These are phyloP conservation scores for Amaranthus hypochondriacus DNA, from an alignment of 148 eudicot species.

Conservation along the genomic window DNA sequence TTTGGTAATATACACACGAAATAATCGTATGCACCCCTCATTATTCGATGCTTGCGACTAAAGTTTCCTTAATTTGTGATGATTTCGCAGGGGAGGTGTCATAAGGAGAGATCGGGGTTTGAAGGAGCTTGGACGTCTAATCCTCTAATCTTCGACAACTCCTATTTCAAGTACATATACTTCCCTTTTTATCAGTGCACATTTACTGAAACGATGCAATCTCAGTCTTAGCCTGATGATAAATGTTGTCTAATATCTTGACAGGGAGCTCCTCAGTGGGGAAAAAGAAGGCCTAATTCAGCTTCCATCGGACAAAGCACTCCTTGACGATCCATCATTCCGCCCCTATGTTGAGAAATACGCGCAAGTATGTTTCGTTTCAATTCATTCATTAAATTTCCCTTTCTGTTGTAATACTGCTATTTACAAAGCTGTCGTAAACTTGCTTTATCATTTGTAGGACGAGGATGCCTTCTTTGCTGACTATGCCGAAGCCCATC, in stretches of 20 bases:
- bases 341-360: constrained; percentile 64
- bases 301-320: constrained; percentile 68
- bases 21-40: neutral
- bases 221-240: neutral
- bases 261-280: constrained; percentile 57
- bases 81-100: constrained; percentile 55
- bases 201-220: neutral
- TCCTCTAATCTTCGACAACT: constrained; percentile 58
- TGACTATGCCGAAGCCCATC: constrained; percentile 70
- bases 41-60: neutral
- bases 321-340: constrained; percentile 54
- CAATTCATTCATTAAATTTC: neutral
- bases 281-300: constrained; percentile 62
- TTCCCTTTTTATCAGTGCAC: neutral
- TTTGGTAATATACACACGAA: constrained; percentile 25
- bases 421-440: neutral
- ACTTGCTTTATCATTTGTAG: constrained; percentile 16
- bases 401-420: neutral
- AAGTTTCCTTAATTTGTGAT: neutral
- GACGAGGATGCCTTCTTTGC: constrained; percentile 78
- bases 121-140: constrained; percentile 60
- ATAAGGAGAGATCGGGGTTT: constrained; percentile 59
- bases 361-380: constrained; percentile 39
- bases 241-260: neutral
- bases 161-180: constrained; percentile 42